Percentiles rank a stretch among this genome's conserved stretches.
Conservation (phyloP, 1,284 basidiomycete genomes). For the Cryptococcus deneoformans region DNA sequence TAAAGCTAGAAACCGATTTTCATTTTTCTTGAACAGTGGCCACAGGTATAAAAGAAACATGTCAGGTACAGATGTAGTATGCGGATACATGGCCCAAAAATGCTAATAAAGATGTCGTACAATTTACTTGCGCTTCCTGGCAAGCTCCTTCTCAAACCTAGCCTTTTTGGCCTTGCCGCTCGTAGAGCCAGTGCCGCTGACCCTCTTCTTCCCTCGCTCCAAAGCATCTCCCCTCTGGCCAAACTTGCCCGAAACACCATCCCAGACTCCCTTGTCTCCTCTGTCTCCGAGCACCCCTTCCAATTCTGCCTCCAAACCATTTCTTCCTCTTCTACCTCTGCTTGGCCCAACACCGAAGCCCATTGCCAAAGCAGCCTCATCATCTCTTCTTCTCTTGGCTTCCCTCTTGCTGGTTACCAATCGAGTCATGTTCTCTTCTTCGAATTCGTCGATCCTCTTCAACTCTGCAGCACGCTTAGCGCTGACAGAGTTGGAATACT, state of each 20-base stretch:
- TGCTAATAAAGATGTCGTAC: background rate
- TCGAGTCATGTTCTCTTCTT: conserved; percentile 94
- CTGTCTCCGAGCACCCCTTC: conserved; percentile 69
- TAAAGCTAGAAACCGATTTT: too few species aligned
- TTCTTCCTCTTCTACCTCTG: conserved; percentile 58
- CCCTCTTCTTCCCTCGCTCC: conserved; percentile 37
- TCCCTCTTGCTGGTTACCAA: conserved; percentile 91
- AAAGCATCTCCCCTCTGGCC: conserved; percentile 36
- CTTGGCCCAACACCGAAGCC: conserved; percentile 55
- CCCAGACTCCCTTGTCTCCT: conserved; percentile 49
- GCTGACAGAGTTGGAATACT: conserved; percentile 39
- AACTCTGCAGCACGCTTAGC: conserved; percentile 59
- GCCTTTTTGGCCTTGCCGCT: conserved; percentile 62
- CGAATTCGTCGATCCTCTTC: conserved; percentile 81
- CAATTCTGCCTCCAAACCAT: conserved; percentile 80
- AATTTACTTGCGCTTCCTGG: conserved; percentile 5
- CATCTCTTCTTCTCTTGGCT: conserved; percentile 67
- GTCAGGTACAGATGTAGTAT: background rate
- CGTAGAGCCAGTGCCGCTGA: conserved; percentile 47
- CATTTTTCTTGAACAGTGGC: too few species aligned
- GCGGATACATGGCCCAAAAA: background rate
- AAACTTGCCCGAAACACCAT: conserved; percentile 57
- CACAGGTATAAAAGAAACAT: background rate
- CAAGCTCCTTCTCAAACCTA: conserved; percentile 66
- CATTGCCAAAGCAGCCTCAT: conserved; percentile 91